Evolutionary conservation across 768 basidiomycete genomes (phyloP).

Genomic region (Daedaleopsis sinensis): DNA sequence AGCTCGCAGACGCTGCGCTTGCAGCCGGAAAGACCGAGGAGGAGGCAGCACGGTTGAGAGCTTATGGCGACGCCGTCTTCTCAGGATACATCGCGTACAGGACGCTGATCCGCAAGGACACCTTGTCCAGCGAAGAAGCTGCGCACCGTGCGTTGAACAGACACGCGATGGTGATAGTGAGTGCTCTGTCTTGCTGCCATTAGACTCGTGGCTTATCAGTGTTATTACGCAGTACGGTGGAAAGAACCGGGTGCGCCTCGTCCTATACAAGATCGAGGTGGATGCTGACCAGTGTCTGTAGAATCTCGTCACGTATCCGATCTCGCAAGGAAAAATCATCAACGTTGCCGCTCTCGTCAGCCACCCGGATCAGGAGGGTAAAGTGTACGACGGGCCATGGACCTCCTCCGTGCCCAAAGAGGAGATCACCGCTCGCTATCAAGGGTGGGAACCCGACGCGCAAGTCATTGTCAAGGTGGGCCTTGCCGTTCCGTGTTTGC

Average conservation of each 20-base stretch:
- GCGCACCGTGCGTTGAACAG: not conserved
- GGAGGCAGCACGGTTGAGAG: constrained; percentile 1
- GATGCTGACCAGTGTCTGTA: not conserved
- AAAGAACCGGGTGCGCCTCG: constrained; percentile 7
- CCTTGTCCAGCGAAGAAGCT: not conserved
- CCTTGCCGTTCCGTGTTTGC: constrained; percentile 4
- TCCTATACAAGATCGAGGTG: not conserved
- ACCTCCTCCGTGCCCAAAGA: not conserved
- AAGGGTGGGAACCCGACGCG: constrained; percentile 16
- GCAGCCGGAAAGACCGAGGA: not conserved
- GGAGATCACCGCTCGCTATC: not conserved
- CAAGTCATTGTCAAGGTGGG: constrained; percentile 6
- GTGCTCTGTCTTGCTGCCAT: not conserved
- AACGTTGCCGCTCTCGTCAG: constrained; percentile 3
- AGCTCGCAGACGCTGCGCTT: constrained; percentile 4
- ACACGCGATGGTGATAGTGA: not conserved
- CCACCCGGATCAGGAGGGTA: not conserved
- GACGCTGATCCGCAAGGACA: not conserved
- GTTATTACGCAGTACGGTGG: constrained; percentile 10
- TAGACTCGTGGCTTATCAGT: not conserved
- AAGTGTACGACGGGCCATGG: constrained; percentile 10
- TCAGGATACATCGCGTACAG: constrained; percentile 8
- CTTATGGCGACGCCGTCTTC: not conserved
- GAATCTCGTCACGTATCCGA: constrained; percentile 16
- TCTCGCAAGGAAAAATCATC: constrained; percentile 8